Conservation (phyloP, 257 asterid genomes). For the Rubia yunnanensis region DNA sequence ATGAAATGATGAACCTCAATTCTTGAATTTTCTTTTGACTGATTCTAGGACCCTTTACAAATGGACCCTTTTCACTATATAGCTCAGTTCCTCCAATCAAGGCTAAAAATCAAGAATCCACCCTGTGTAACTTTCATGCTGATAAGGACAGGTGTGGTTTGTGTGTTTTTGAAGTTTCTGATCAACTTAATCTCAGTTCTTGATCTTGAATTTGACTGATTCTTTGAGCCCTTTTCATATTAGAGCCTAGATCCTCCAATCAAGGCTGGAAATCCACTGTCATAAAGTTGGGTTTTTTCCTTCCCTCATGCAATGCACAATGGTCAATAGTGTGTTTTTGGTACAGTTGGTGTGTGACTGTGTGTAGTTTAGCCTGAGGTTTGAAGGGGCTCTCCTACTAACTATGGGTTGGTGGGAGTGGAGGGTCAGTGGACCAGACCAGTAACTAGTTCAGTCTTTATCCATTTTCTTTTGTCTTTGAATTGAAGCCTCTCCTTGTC, state of each 20-base stretch:
- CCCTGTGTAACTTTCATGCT: neutral
- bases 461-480: slow-evolving; percentile 22
- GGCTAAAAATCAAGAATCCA: neutral
- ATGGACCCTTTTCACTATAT: slow-evolving; percentile 2
- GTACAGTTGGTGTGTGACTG: neutral
- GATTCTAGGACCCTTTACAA: neutral
- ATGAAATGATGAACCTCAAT: neutral
- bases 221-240: slow-evolving; percentile 6
- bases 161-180: neutral
- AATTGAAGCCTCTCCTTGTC: slow-evolving; percentile 25
- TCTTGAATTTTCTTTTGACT: neutral
- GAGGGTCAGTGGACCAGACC: slow-evolving; percentile 23
- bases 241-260: neutral
- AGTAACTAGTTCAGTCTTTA: slow-evolving; percentile 20
- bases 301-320: slow-evolving; percentile 11
- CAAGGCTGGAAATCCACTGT: neutral
- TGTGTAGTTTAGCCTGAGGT: slow-evolving; percentile 8
- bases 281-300: slow-evolving; percentile 10
- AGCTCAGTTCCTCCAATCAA: neutral
- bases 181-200: neutral
- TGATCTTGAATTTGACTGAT: neutral
- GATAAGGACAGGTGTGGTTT: neutral
- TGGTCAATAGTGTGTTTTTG: neutral
- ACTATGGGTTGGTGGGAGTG: slow-evolving; percentile 24
- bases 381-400: slow-evolving; percentile 15